Evolutionary conservation across 2,329 filamentous ascomycete genomes (phyloP), one percentile per base, ranked within the genome.

Genomic region (Cladosporium sp.): DNA sequence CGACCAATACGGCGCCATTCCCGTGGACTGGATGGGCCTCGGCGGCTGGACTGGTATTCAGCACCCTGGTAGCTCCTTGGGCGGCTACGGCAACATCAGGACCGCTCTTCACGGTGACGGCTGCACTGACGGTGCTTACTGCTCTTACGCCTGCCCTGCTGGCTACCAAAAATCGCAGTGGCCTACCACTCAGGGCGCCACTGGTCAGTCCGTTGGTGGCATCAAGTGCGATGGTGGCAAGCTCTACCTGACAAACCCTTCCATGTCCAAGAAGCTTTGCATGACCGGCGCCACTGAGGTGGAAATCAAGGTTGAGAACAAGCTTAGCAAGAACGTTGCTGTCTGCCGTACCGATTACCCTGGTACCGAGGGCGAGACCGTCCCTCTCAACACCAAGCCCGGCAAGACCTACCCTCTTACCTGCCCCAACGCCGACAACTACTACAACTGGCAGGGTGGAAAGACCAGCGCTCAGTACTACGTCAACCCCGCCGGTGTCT

Each of bases 271-370:
- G 68, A 90, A 84, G 59, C 88, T 99, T 38, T 99, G 95, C 80
- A 87, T 90, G 74, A 72, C 80, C 36, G 93, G 93, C 68, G 85
- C 86, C 59, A 87, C 88, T 49, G 87, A 89, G 57, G 79, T 83
- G 70, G 78, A 73, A 70, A 86, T 97, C 71, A 83, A 84, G 67
- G 86, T 97, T 67, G 76, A 89, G 78, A 99, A 97, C 85, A 87
- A 89, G 65, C 84, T 97, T 38, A 75, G 79, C 59, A 76, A 86
- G 44, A 80, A 85, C 52, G 90, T 92, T 32, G 86, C 90, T 54
- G 86, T 96, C 72, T 99, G 95, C 87, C 92, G 92, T 79, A 98
- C 95, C 71, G 93, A 97, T 79, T 99, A 99, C 81, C 95, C 95
- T 68, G 94, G 93, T 76, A 93, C 88, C 67, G 95, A 99, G 83